Evolutionary conservation across 2,329 filamentous ascomycete genomes (phyloP).

Genomic region (Penicillium italicum): DNA sequence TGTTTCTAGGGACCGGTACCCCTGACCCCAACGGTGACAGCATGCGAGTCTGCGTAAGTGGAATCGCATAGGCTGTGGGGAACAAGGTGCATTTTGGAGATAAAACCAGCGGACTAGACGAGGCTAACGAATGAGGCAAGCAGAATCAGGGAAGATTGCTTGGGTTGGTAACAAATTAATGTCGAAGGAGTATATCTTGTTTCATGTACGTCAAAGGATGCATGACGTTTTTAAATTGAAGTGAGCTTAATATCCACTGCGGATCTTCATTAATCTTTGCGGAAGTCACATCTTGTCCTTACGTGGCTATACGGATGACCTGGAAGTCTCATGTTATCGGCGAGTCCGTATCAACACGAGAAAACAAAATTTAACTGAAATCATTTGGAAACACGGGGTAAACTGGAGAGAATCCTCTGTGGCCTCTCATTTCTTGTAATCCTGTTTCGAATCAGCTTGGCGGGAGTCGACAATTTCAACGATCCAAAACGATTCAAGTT

Average conservation of each 20-base stretch:
- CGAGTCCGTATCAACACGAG: not conserved
- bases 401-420: not conserved
- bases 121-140: constrained; percentile 5
- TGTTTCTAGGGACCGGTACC: constrained; percentile 39
- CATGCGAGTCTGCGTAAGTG: constrained; percentile 31
- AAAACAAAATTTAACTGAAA: not conserved
- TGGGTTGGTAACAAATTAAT: not conserved
- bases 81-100: constrained; percentile 30
- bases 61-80: constrained; percentile 37
- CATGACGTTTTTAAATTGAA: not conserved
- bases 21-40: constrained; percentile 25
- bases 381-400: not conserved
- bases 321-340: not conserved
- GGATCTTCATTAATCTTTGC: constrained; percentile 2
- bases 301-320: not conserved
- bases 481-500: not conserved
- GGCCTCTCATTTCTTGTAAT: not conserved
- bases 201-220: not conserved
- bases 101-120: constrained; percentile 17
- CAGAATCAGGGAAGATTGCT: constrained; percentile 3
- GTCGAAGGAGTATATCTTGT: not conserved
- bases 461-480: not conserved
- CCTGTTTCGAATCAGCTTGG: not conserved
- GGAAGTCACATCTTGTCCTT: not conserved
- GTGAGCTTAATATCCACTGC: not conserved